Conservation (phyloP, 2,329 filamentous ascomycete genomes). For the Plectosphaerella plurivora region DNA sequence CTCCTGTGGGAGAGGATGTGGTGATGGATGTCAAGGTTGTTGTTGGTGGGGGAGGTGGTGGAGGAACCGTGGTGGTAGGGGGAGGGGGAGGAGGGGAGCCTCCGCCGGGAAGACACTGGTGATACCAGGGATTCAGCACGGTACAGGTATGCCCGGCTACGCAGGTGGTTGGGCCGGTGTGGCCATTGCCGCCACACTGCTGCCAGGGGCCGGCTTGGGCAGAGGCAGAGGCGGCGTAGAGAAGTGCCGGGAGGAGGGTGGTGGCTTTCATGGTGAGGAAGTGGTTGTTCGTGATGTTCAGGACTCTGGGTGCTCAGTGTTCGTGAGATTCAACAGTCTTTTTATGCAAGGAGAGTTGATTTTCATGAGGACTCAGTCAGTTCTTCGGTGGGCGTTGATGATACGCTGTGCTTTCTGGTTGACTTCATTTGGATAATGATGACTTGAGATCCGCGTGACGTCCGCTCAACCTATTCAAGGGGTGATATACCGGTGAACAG, state of each 20-base stretch:
- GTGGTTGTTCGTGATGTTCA: too few relatives aligned
- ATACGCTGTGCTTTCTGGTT: neutral
- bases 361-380: too few relatives aligned
- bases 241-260: neutral
- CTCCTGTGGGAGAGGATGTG: neutral
- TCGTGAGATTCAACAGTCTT: too few relatives aligned
- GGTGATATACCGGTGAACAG: too few relatives aligned
- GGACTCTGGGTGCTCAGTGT: too few relatives aligned
- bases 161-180: slow-evolving; percentile 25
- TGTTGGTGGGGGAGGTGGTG: slow-evolving; percentile 1
- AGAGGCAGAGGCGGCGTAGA: neutral
- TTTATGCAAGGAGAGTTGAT: too few relatives aligned
- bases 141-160: slow-evolving; percentile 35
- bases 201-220: neutral
- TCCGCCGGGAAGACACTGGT: slow-evolving; percentile 28
- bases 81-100: neutral
- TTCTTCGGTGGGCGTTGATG: too few relatives aligned
- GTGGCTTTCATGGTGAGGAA: neutral
- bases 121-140: slow-evolving; percentile 33
- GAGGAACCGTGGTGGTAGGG: neutral
- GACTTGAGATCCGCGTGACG: too few relatives aligned
- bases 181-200: neutral
- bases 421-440: neutral
- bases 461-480: too few relatives aligned
- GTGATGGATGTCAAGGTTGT: slow-evolving; percentile 3